Base-by-base conservation (phyloP, 2,329 filamentous ascomycete species). In the Paecilomyces dactylethromorphus region DNA sequence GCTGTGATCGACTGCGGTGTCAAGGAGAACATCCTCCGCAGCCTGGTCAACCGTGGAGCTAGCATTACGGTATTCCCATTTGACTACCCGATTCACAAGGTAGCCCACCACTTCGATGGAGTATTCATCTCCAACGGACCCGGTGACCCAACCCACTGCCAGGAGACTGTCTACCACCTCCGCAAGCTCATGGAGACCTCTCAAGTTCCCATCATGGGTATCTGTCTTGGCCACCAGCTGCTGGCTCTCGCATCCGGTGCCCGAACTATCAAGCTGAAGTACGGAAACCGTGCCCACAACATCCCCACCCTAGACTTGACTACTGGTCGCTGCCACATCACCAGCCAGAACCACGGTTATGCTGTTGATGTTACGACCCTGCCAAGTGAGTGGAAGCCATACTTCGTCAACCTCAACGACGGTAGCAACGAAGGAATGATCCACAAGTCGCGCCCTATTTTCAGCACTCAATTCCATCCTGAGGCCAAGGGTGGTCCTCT, bases 61-160 rank as follows among this genome's bases (percentile, higher is more conserved):
- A 92, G 90, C 63, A 90, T 96, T 64, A 97, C 94, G 49, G 90
- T 91, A 69, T 95, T 99, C 82, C 94, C 94, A 60, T 97, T 89
- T 79, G 87, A 97, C 81, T 97, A 94, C 80, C 93, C 92, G 56
- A 94, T 99, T 74, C 92, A 97, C 84, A 97, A 97, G 84, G 90
- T 97, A 39, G 90, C 94, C 59, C 90, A 95, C 78, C 92, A 97
- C 83, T 97, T 96, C 69, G 94, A 99, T 69, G 94, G 94, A 71
- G 88, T 99, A 71, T 99, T 99, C 84, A 97, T 97, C 80, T 96
- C 92, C 78, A 99, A 99, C 79, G 94, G 94, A 60, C 94, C 94
- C 29, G 94, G 94, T 79, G 94, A 99, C 79, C 94, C 94, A 68
- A 97, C 92, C 50, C 94, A 99, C 80, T 97, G 92, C 82, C 89